A percentile compares a stretch with the other conserved stretches of the same genome.
Evolutionary conservation across 2,329 filamentous ascomycete genomes (phyloP).

Genomic region (Teratosphaeria nubilosa): DNA sequence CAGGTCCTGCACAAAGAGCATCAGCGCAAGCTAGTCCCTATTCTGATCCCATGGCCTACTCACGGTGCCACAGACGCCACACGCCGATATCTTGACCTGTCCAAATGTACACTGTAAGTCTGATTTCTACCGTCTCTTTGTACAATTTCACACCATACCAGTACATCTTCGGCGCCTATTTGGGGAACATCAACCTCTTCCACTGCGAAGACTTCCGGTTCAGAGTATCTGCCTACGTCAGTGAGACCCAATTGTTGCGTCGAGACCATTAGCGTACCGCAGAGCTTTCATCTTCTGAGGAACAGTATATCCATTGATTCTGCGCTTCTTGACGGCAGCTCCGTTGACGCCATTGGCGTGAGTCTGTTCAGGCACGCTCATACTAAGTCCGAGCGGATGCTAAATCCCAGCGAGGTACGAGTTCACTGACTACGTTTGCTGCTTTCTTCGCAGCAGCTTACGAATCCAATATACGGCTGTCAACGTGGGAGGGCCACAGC

Average conservation of each 20-base stretch:
- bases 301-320: neutral
- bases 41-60: neutral
- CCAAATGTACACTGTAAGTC: neutral
- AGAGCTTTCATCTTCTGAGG: constrained; percentile 5
- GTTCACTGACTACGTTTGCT: no score
- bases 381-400: neutral
- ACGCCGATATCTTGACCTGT: constrained; percentile 6
- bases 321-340: neutral
- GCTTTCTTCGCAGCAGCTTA: neutral
- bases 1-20: constrained; percentile 22
- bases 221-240: constrained; percentile 1
- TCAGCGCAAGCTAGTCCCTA: neutral
- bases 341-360: neutral
- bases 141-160: neutral
- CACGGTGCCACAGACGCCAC: constrained; percentile 5
- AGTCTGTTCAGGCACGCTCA: neutral
- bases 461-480: no score
- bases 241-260: neutral
- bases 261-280: neutral
- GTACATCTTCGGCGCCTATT: constrained; percentile 3
- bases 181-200: constrained; percentile 4
- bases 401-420: neutral
- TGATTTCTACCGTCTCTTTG: neutral
- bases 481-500: no score
- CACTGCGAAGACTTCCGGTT: constrained; percentile 3